These are phyloP conservation scores for Geoglossum glabrum DNA, from an alignment of 495 filamentous ascomycete genomes.

Conservation along the genomic window DNA sequence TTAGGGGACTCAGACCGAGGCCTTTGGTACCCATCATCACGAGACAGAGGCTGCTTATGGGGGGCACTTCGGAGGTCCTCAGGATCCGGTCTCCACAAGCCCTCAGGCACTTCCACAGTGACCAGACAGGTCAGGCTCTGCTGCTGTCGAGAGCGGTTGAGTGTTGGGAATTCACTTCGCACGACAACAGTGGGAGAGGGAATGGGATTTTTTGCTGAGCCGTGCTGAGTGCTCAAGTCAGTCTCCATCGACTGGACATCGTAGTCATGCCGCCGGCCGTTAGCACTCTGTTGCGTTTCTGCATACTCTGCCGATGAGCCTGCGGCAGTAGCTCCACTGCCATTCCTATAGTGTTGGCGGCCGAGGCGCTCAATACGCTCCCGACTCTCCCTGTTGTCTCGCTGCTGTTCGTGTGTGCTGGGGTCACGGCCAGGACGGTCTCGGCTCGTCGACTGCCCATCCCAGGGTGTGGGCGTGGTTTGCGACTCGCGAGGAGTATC, in stretches of 20 bases:
- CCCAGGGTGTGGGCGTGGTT: constrained; percentile 40
- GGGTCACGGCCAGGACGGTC: background rate
- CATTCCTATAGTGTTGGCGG: constrained; percentile 43
- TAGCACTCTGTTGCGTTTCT: constrained; percentile 29
- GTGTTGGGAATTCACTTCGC: constrained; percentile 87
- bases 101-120: constrained; percentile 84
- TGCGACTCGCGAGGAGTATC: constrained; percentile 21
- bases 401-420: background rate
- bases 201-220: constrained; percentile 69
- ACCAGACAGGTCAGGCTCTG: constrained; percentile 88
- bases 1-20: constrained; percentile 13
- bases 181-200: constrained; percentile 79
- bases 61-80: constrained; percentile 58
- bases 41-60: background rate
- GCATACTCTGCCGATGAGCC: constrained; percentile 48
- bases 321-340: constrained; percentile 52
- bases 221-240: constrained; percentile 47
- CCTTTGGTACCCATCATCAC: constrained; percentile 4
- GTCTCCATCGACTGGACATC: constrained; percentile 94
- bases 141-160: constrained; percentile 80
- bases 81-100: constrained; percentile 71
- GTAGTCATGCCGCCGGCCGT: constrained; percentile 63
- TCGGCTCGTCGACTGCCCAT: constrained; percentile 10
- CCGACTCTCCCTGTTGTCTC: constrained; percentile 22
- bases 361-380: constrained; percentile 39